Base-by-base conservation (phyloP, 2,329 filamentous ascomycete genomes). In the Podosphaera xanthii region DNA sequence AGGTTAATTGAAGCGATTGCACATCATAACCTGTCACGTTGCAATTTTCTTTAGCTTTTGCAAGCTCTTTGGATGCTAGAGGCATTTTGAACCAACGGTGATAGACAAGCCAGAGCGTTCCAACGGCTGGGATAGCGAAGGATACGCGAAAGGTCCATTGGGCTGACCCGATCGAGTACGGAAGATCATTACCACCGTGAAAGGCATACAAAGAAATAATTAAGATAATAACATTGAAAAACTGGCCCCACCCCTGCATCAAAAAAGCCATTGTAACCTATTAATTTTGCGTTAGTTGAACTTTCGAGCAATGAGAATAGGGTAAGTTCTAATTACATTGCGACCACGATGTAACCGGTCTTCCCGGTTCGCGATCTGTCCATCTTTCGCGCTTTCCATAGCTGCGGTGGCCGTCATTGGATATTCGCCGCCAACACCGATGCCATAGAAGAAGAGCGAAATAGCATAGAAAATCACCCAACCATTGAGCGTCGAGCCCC, bases 231-330 rank as follows among this genome's bases (percentile, higher is more conserved):
- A 96, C 91, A 79, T 97, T 97, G 75, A 87, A 76, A 70, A 95
- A 87, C 72, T 97, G 91, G 64, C 91, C 91, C 91, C 91, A 97
- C 59, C 91, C 91, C 73, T 97, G 91, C 91, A 97, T 96, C 72
- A 97, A 73, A 76, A 97, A 97, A 60, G 91, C 90, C 71, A 85
- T 88, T 64, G 89, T 95, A 70, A 96, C 91, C 72, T 53, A 12
- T 12, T 48, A 10, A 22, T 22, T 22, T 22, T 22, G 22, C 22
- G 22, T 22, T 22, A 22, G 22, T 22, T 22, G 22, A 22, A 22
- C 22, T 1, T 22, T 22, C 22, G 22, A 22, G 44, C 14, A 48
- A 12, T 12, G 30, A 48, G 4, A 14, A 52, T 6, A 30, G 30
- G 34, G 12, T 7, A 22, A 22, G 22, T 22, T 22, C 22, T 22